A percentile compares a stretch with the other conserved stretches of the same genome.
Conservation (phyloP, 306 rosid genomes). For the Leucaena leucocephala region DNA sequence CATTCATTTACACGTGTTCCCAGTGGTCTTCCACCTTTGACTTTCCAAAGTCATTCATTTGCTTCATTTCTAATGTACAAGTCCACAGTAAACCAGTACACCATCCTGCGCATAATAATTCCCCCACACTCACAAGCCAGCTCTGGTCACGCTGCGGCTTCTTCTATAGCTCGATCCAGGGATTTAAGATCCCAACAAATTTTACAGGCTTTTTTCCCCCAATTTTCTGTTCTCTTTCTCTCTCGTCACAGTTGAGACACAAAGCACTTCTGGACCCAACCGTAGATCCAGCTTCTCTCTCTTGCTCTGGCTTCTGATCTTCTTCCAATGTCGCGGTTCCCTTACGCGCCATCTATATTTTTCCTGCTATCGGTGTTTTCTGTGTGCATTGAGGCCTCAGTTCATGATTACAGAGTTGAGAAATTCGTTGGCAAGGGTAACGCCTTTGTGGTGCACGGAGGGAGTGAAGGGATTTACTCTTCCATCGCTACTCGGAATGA, state of each 20-base stretch:
- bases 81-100: not conserved
- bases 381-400: constrained; percentile 64
- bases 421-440: constrained; percentile 72
- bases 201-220: not conserved
- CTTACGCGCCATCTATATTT: constrained; percentile 34
- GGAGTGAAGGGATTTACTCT: constrained; percentile 96
- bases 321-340: constrained; percentile 42
- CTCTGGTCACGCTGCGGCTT: not conserved
- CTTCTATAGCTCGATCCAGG: not conserved
- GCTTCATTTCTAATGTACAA: not conserved
- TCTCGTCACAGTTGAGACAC: constrained; percentile 10
- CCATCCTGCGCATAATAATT: not conserved
- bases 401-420: constrained; percentile 70
- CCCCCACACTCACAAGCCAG: not conserved
- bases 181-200: not conserved
- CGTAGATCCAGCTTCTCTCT: constrained; percentile 48
- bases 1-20: not conserved
- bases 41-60: not conserved
- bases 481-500: constrained; percentile 46
- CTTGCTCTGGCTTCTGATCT: constrained; percentile 30
- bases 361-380: constrained; percentile 40
- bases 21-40: not conserved
- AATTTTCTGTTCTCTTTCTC: not conserved
- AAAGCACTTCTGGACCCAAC: not conserved
- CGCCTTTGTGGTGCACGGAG: constrained; percentile 92